A percentile compares a stretch with the other conserved stretches of the same genome.
These are phyloP conservation scores for Aspergillus pseudoglaucus DNA, from an alignment of 2,329 filamentous ascomycete genomes.

Conservation along the genomic window DNA sequence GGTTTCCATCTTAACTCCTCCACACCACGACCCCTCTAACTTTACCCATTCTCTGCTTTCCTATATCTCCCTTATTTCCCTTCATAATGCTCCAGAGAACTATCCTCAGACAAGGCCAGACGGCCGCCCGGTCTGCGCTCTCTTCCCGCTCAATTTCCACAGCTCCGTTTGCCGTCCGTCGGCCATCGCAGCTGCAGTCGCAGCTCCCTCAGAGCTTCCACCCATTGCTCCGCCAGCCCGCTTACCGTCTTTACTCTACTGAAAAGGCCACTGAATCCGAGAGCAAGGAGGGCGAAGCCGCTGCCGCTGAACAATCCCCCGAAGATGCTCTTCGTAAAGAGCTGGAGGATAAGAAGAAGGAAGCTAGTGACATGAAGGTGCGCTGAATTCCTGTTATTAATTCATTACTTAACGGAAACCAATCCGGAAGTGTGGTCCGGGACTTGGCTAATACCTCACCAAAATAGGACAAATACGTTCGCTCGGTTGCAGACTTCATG, in stretches of 20 bases:
- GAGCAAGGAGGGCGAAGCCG: slow-evolving; percentile 27
- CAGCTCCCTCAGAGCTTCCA: slow-evolving; percentile 21
- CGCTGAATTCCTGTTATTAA: slow-evolving; percentile 4
- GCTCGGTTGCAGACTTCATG: slow-evolving; percentile 90
- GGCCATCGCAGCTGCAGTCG: slow-evolving; percentile 28
- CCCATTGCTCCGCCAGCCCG: slow-evolving; percentile 27
- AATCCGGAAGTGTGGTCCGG: neutral
- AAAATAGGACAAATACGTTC: slow-evolving; percentile 81
- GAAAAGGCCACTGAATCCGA: slow-evolving; percentile 24
- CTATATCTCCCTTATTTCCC: neutral
- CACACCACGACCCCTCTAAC: neutral
- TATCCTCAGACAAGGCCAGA: slow-evolving; percentile 36
- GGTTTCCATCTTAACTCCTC: neutral
- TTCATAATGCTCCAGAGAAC: slow-evolving; percentile 38
- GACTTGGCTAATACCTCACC: neutral
- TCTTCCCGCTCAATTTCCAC: slow-evolving; percentile 28
- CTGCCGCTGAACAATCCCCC: slow-evolving; percentile 33
- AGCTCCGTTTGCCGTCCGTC: slow-evolving; percentile 26
- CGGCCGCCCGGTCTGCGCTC: slow-evolving; percentile 28
- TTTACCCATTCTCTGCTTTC: neutral
- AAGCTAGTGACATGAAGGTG: slow-evolving; percentile 81
- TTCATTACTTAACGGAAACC: neutral
- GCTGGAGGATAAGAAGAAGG: slow-evolving; percentile 65
- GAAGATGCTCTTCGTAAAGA: slow-evolving; percentile 55
- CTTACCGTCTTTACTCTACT: slow-evolving; percentile 39